Conservation (phyloP, 78 protist species). For the Cavenderia fasciculata region DNA sequence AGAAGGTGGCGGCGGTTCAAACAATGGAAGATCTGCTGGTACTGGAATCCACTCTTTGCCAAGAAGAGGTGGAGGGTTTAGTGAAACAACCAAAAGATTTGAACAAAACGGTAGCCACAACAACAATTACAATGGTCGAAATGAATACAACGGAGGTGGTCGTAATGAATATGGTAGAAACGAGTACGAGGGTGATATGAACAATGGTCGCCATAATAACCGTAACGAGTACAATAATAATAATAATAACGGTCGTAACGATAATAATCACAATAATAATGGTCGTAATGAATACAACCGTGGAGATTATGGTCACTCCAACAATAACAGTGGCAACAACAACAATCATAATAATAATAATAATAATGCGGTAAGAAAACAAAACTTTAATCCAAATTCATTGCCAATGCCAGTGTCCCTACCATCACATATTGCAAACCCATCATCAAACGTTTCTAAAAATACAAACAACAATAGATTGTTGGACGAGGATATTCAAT, state of each 20-base stretch:
- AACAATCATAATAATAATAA: not conserved
- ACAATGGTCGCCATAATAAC: not conserved
- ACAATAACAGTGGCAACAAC: not conserved
- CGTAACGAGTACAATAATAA: not conserved
- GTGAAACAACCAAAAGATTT: constrained; percentile 10
- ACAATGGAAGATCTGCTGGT: not conserved
- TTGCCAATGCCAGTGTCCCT: no score
- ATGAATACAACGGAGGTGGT: no score
- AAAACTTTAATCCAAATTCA: constrained; percentile 18
- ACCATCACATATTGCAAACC: no score
- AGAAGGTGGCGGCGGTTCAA: not conserved
- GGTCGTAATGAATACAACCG: not conserved
- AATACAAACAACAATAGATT: no score
- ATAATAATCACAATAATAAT: not conserved
- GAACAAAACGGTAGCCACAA: no score
- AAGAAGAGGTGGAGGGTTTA: constrained; percentile 23
- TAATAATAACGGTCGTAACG: not conserved
- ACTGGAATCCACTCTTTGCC: not conserved
- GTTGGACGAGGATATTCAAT: not conserved
- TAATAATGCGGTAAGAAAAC: not conserved
- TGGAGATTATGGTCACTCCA: not conserved
- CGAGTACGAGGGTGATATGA: not conserved
- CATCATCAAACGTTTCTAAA: no score
- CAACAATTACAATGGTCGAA: no score
- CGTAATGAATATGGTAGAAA: no score